Conservation (phyloP, 208 protist genomes). For the Trypanosoma theileri region DNA sequence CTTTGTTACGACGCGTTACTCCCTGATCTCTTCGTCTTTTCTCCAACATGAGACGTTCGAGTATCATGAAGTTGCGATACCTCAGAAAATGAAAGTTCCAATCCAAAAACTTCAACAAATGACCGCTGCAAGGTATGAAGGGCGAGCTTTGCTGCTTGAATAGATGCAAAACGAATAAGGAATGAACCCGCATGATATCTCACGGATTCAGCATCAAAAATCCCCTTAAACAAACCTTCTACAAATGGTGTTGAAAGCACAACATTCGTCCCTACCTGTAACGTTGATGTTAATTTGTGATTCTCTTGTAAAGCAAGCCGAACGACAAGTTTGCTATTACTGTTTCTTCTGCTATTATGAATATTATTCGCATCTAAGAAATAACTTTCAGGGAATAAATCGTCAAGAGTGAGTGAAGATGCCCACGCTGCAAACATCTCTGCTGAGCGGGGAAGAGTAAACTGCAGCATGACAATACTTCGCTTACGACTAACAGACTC, state of each 20-base stretch:
- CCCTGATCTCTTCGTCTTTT: neutral
- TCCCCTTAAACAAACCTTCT: slow-evolving; percentile 51
- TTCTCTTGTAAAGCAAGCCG: slow-evolving; percentile 43
- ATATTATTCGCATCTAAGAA: neutral
- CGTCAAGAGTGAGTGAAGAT: slow-evolving; percentile 19
- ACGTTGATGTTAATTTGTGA: slow-evolving; percentile 19
- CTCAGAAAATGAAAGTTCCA: slow-evolving; percentile 33
- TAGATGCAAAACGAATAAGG: slow-evolving; percentile 41
- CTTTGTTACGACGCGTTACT: no score
- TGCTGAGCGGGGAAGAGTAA: slow-evolving; percentile 49
- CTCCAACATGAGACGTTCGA: neutral
- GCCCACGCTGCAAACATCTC: slow-evolving; percentile 42
- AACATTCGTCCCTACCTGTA: slow-evolving; percentile 57
- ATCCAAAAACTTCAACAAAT: slow-evolving; percentile 50
- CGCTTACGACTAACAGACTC: slow-evolving; percentile 37
- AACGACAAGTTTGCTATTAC: slow-evolving; percentile 12
- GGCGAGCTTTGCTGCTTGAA: slow-evolving; percentile 36
- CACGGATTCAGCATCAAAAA: slow-evolving; percentile 53
- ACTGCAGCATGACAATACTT: slow-evolving; percentile 58
- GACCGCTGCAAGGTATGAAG: slow-evolving; percentile 69
- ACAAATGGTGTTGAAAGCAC: slow-evolving; percentile 65
- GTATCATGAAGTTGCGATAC: neutral
- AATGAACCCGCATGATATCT: slow-evolving; percentile 50
- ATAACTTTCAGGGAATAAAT: slow-evolving; percentile 7
- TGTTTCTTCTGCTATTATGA: neutral